Base-by-base conservation (phyloP, 352 stramenopile species). In the Blastocystis sp. region DNA sequence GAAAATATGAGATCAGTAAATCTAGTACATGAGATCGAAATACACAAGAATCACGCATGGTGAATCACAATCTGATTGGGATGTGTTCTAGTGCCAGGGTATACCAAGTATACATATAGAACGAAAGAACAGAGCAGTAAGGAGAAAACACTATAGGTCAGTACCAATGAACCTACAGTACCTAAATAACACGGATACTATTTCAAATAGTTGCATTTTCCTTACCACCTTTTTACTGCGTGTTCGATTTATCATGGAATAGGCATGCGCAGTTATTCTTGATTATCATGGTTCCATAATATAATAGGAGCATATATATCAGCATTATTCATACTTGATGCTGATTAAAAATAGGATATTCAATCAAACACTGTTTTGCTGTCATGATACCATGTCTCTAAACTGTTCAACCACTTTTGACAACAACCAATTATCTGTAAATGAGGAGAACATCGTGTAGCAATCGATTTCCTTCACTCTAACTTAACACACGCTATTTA, bases 51-150 rank as follows among this genome's bases (percentile, higher is more conserved):
- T 47, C 30, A 85, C 73, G 73, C 73, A 26, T 65, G 73, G 43
- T 85, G 43, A 66, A 85, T 85, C 8, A 85, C 37, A 85, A 85
- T 85, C 43, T 85, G 73, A 85, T 85, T 85, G 30, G 73, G 73
- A 47, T 85, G 73, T 6, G 63, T n/a, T 45, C 73, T 56, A n/a
- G 73, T 85, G 9, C 73, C 73, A 6, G 73, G 73, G 20, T 85
- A 85, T 7, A 68, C 8, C 26, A 65, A 68, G 30, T 85, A 85
- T 20, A 85, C 30, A 8, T 20, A n/a, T 4, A 64, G 39, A 43
- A 85, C 20, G 39, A 85, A 66, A 16, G 63, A 30, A 45, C 73
- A 68, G 26, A 85, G 53, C 73, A 85, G 53, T 26, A 85, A 68
- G 16, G 73, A 85, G 43, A 66, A 39, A 30, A 85, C 43, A 68